A percentile compares a stretch with the other conserved stretches of the same genome.
Evolutionary conservation across 2,329 filamentous ascomycete genomes (phyloP).

Genomic region (Dothideomycetes sp.): DNA sequence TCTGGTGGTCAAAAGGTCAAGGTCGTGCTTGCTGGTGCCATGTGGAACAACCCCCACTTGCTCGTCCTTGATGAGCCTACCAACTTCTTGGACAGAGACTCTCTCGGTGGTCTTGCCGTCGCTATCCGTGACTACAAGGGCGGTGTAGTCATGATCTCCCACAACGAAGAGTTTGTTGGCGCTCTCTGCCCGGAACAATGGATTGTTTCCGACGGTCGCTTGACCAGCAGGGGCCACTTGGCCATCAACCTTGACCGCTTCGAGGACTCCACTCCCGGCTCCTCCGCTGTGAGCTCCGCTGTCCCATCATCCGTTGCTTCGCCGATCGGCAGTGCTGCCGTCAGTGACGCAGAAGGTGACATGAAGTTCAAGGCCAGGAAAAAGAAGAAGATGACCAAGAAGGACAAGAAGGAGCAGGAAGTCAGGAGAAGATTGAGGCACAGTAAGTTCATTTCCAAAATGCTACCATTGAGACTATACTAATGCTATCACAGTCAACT

Average conservation of each 20-base stretch:
- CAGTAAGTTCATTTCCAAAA: conserved; percentile 45
- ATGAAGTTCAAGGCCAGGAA: conserved; percentile 87
- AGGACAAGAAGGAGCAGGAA: conserved; percentile 89
- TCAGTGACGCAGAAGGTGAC: conserved; percentile 58
- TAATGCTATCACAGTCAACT: not conserved
- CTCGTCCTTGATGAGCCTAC: conserved; percentile 97
- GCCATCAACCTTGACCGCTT: conserved; percentile 72
- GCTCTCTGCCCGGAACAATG: conserved; percentile 93
- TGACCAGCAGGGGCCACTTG: conserved; percentile 71
- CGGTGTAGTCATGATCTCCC: conserved; percentile 97
- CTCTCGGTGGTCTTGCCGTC: conserved; percentile 89
- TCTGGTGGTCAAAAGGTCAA: conserved; percentile 99
- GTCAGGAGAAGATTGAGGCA: conserved; percentile 77
- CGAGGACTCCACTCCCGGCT: conserved; percentile 64
- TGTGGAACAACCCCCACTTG: conserved; percentile 81
- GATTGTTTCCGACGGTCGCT: conserved; percentile 79
- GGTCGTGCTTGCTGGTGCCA: conserved; percentile 78
- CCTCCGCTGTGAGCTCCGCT: conserved; percentile 33
- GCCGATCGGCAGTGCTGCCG: conserved; percentile 19
- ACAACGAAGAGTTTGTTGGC: conserved; percentile 98
- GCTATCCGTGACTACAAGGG: conserved; percentile 97
- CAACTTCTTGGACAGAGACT: conserved; percentile 98
- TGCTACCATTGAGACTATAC: not conserved
- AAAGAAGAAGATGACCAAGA: conserved; percentile 99
- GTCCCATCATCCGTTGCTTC: conserved; percentile 17